Percentiles rank a stretch among this genome's conserved stretches.
These are phyloP conservation scores for Closterium sp. DNA, from an alignment of 139 green algal species.

Conservation along the genomic window DNA sequence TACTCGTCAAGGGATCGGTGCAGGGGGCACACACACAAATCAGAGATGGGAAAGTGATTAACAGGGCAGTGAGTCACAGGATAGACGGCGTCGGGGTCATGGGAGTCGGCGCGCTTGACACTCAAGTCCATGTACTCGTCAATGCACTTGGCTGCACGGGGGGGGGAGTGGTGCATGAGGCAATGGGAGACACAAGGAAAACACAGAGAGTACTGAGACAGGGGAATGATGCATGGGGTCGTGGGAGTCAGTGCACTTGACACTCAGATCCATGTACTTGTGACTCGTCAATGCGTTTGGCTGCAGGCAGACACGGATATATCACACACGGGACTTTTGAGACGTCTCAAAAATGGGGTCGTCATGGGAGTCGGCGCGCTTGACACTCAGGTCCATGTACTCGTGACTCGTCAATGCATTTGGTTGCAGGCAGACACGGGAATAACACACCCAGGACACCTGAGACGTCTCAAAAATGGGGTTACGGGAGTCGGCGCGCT, in stretches of 20 bases:
- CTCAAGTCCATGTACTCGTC: conserved; percentile 89
- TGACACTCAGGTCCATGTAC: conserved; percentile 79
- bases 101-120: conserved; percentile 45
- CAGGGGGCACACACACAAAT: too few species aligned
- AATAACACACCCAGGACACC: too few species aligned
- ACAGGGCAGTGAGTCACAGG: too few species aligned
- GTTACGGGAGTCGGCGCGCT: conserved; percentile 27
- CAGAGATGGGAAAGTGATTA: too few species aligned
- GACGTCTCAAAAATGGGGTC: conserved; percentile 42
- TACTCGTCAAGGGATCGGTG: too few species aligned
- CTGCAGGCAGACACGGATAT: background rate
- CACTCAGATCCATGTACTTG: conserved; percentile 81
- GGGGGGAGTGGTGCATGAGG: too few species aligned
- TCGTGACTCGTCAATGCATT: conserved; percentile 85
- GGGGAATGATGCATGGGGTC: too few species aligned
- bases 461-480: conserved; percentile 52
- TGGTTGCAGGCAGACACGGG: background rate
- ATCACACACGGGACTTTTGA: too few species aligned
- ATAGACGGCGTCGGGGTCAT: background rate
- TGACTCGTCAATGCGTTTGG: conserved; percentile 80
- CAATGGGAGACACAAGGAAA: too few species aligned
- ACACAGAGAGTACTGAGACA: too few species aligned
- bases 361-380: conserved; percentile 29
- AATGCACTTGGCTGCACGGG: conserved; percentile 69
- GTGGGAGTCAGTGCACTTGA: conserved; percentile 45